Conservation (phyloP, 352 stramenopile genomes). For the Globisporangium uncinulatum region DNA sequence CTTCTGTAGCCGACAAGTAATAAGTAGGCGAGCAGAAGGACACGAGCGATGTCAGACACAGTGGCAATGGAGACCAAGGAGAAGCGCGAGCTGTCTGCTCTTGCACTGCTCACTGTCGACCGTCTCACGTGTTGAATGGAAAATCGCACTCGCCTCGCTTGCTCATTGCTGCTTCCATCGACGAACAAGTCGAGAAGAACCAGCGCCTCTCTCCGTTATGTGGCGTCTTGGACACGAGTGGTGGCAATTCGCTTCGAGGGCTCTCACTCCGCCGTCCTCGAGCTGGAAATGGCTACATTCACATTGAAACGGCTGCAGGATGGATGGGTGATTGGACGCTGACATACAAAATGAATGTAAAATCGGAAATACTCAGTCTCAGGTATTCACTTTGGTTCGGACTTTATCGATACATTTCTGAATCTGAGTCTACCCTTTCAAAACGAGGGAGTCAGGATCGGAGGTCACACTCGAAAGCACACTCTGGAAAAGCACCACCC, state of each 20-base stretch:
- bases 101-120: background rate
- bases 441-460: no score
- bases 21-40: no score
- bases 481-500: no score
- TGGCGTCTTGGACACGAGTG: no score
- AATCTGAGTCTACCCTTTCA: background rate
- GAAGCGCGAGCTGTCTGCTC: no score
- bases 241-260: no score
- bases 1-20: background rate
- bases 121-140: background rate
- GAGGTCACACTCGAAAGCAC: no score
- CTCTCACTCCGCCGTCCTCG: background rate
- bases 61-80: no score
- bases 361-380: background rate
- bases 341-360: background rate
- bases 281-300: background rate
- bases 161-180: background rate
- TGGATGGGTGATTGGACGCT: background rate
- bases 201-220: no score
- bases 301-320: background rate
- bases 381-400: background rate
- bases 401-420: background rate
- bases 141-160: constrained; percentile 7
- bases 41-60: no score
- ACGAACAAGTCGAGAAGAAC: no score